Evolutionary conservation across 2,329 filamentous ascomycete genomes (phyloP).

Genomic region (Rachicladosporium sp.): DNA sequence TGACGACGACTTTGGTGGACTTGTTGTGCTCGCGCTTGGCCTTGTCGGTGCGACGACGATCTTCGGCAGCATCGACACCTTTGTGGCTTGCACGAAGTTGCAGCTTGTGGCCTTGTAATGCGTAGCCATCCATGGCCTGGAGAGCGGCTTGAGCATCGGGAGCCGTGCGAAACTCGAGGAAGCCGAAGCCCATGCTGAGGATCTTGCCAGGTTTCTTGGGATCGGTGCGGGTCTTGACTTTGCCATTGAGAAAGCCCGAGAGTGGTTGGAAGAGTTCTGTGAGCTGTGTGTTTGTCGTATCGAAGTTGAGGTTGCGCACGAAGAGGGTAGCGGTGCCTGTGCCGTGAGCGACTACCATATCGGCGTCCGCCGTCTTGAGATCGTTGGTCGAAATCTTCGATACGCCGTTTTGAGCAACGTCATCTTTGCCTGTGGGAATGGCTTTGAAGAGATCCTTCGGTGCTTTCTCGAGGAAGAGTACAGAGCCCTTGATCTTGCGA

Average conservation of each 20-base stretch:
- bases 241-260: conserved; percentile 77
- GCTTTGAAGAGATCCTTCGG: conserved; percentile 64
- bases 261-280: conserved; percentile 67
- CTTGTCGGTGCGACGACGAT: conserved; percentile 68
- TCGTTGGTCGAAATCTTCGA: conserved; percentile 57
- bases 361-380: conserved; percentile 43
- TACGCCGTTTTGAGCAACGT: conserved; percentile 22
- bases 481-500: conserved; percentile 77
- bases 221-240: conserved; percentile 86
- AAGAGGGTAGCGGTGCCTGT: conserved; percentile 58
- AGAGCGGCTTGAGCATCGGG: conserved; percentile 68
- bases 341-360: conserved; percentile 45
- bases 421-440: conserved; percentile 11
- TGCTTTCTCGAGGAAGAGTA: conserved; percentile 87
- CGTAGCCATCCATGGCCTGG: conserved; percentile 75
- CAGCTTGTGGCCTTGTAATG: conserved; percentile 76
- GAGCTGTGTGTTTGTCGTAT: conserved; percentile 66
- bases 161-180: conserved; percentile 75
- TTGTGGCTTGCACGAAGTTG: conserved; percentile 79
- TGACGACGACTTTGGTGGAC: conserved; percentile 89
- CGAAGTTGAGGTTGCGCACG: conserved; percentile 87
- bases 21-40: conserved; percentile 66
- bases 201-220: conserved; percentile 79
- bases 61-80: conserved; percentile 75
- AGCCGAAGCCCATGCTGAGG: conserved; percentile 95